Evolutionary conservation across 345 rosid genomes (phyloP).

Genomic region (Camelina laxa): DNA sequence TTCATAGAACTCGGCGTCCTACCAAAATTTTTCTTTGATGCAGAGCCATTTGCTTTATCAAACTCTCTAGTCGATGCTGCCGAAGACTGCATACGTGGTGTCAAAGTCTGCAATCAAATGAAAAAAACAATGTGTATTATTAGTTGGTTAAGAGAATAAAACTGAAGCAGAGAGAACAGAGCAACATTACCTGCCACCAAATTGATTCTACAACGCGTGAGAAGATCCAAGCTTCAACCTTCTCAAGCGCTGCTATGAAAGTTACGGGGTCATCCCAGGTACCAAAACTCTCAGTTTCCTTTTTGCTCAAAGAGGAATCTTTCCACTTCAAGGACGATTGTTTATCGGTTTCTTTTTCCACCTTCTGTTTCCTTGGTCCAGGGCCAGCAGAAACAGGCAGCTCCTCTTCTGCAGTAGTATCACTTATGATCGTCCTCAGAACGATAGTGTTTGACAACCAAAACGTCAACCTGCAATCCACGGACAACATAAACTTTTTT

Average conservation of each 20-base stretch:
- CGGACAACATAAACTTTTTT: not conserved
- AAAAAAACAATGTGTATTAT: conserved; percentile 9
- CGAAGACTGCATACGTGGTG: conserved; percentile 88
- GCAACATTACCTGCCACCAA: conserved; percentile 89
- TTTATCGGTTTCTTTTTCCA: conserved; percentile 45
- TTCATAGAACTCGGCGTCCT: conserved; percentile 51
- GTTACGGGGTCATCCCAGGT: conserved; percentile 68
- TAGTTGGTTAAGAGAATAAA: not conserved
- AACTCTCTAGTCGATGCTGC: conserved; percentile 53
- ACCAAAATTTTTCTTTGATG: conserved; percentile 53
- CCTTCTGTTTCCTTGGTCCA: conserved; percentile 43
- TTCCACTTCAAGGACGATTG: conserved; percentile 67
- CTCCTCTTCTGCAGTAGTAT: conserved; percentile 48
- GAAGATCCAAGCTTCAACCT: conserved; percentile 94
- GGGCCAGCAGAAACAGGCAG: conserved; percentile 46
- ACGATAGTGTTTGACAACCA: conserved; percentile 90
- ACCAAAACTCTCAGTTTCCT: conserved; percentile 48
- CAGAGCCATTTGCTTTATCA: conserved; percentile 47
- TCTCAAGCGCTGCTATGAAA: conserved; percentile 71
- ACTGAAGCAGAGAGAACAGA: conserved; percentile 9
- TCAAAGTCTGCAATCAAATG: conserved; percentile 68
- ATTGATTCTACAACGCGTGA: conserved; percentile 82
- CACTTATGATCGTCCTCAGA: conserved; percentile 72
- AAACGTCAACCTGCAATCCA: conserved; percentile 75
- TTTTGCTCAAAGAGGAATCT: conserved; percentile 52